Conservation (phyloP, 176 grass and related monocot genomes). For the Musa troglodytarum region DNA sequence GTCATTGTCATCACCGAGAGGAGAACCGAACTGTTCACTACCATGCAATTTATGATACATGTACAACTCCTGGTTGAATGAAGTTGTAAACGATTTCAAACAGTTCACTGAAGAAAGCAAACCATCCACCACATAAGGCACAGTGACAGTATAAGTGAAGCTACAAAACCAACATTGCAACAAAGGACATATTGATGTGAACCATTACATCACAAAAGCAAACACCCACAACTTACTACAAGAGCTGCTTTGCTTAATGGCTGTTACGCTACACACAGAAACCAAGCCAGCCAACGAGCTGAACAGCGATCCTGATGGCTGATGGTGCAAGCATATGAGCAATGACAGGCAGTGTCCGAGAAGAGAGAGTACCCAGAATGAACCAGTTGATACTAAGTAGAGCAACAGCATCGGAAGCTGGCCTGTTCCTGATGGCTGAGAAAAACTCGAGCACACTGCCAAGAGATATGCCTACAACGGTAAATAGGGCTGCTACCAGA, state of each 20-base stretch:
- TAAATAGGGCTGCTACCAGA: constrained; percentile 43
- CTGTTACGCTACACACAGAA: background rate
- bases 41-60: too few relatives aligned
- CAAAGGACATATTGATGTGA: too few relatives aligned
- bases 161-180: too few relatives aligned
- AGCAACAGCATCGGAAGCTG: constrained; percentile 27
- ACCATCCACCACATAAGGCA: too few relatives aligned
- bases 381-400: constrained; percentile 65
- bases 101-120: too few relatives aligned
- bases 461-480: constrained; percentile 45
- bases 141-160: too few relatives aligned
- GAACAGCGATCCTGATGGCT: background rate
- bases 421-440: constrained; percentile 1
- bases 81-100: too few relatives aligned
- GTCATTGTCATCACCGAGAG: too few relatives aligned
- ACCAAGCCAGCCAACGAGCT: constrained; percentile 6
- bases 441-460: constrained; percentile 36
- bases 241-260: background rate
- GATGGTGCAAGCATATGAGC: constrained; percentile 16
- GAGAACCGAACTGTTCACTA: too few relatives aligned
- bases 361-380: constrained; percentile 43
- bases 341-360: constrained; percentile 32
- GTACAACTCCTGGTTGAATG: too few relatives aligned
- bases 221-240: too few relatives aligned
- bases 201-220: too few relatives aligned